A percentile compares a stretch with the other conserved stretches of the same genome.
Evolutionary conservation across 371 early-diverging fungal species (phyloP).

Genomic region (Lichtheimia ramosa): DNA sequence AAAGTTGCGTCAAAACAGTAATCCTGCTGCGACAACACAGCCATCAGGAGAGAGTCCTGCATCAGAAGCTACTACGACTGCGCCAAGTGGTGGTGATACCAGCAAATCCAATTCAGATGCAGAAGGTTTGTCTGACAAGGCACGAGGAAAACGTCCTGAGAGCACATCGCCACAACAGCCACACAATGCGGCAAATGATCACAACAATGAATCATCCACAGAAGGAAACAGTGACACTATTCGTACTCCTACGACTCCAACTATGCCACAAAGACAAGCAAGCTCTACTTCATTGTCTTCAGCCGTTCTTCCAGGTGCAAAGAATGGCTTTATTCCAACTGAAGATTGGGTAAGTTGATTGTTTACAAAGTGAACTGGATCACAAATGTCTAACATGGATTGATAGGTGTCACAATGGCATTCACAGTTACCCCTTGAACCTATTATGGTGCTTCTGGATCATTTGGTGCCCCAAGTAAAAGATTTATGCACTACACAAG

Average conservation of each 20-base stretch:
- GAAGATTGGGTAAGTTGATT: constrained; percentile 31
- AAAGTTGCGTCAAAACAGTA: constrained; percentile 15
- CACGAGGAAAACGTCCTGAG: constrained; percentile 42
- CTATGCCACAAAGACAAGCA: constrained; percentile 17
- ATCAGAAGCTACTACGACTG: constrained; percentile 5
- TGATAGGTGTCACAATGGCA: constrained; percentile 51
- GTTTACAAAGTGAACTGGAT: constrained; percentile 9
- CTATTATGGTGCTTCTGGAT: constrained; percentile 59
- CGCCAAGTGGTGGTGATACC: background rate
- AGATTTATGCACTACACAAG: constrained; percentile 33
- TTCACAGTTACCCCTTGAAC: constrained; percentile 63
- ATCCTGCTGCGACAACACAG: background rate
- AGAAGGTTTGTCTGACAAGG: constrained; percentile 36
- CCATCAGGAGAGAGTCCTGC: background rate
- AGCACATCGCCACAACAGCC: constrained; percentile 7
- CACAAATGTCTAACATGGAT: constrained; percentile 12
- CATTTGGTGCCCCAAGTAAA: constrained; percentile 67
- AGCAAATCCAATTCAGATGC: background rate
- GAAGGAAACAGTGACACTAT: too few species aligned
- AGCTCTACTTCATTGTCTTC: constrained; percentile 20
- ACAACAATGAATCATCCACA: background rate
- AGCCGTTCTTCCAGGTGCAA: constrained; percentile 35
- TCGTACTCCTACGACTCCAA: background rate
- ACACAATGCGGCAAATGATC: background rate
- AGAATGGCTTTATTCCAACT: constrained; percentile 44